Base-by-base conservation (phyloP, 1,284 basidiomycete species). In the Stereum hirsutum region DNA sequence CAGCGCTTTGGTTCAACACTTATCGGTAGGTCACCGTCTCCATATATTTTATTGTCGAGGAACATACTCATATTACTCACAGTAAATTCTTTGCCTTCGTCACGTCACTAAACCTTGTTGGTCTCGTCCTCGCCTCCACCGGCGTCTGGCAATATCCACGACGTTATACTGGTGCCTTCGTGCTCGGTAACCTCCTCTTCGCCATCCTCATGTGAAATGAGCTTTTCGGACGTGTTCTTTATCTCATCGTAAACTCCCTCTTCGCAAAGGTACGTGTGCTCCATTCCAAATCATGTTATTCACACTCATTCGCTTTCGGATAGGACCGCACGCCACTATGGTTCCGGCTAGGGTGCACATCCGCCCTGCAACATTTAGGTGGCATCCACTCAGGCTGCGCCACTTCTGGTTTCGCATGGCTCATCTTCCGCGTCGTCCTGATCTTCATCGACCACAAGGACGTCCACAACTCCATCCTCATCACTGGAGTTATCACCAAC, bases 341-440 rank as follows among this genome's bases (percentile, higher is more conserved):
- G 62, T 78, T 78, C 52, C 67, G 80, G 19, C 62, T 82, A 1
- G 71, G 60, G 20, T 78, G 75, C 49, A 82, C 80, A 14, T 81
- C 79, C 1, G 61, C 65, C 6, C 64, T 84, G 14, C 80, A 82
- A 54, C 80, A 82, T 51, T 63, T 82, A 10, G 81, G 81, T 11
- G 81, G 81, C 25, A 78, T 83, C 51, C 81, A 84, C 55, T 79
- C 76, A n/a, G 79, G 80, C 23, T 82, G 79, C 54, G 79, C 78
- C 15, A 66, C 66, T 2, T 78, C 78, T 25, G 76, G 77, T 31
- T 74, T 78, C 50, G 59, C 68, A 11, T 82, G 80, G 79, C 69
- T 83, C 39, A 62, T 83, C 31, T 80, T 75, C 62, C 68, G 70
- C 42, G 62, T 81, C 27, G 60, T 66, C 15, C 53, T 68, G 36